Percentiles rank a stretch among this genome's conserved stretches.
These are phyloP conservation scores for Coffea humblotiana DNA, from an alignment of 305 asterid species.

Conservation along the genomic window DNA sequence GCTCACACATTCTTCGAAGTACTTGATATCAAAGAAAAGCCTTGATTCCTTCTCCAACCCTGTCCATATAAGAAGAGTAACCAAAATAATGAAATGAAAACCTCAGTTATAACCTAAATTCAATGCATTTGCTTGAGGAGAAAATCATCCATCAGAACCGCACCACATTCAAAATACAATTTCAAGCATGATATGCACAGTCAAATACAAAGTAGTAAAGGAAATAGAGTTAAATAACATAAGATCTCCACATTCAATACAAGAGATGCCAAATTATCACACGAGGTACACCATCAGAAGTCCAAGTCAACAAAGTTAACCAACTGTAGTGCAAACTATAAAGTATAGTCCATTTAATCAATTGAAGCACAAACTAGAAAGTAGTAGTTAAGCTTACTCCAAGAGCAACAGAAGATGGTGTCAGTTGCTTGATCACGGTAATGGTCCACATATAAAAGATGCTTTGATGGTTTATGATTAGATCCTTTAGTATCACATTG, in stretches of 20 bases:
- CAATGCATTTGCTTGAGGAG: neutral
- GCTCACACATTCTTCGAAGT: constrained; percentile 48
- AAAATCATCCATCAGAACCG: neutral
- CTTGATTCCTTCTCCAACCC: no score
- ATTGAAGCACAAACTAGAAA: neutral
- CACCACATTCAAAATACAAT: no score
- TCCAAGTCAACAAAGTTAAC: no score
- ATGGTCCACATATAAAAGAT: constrained; percentile 72
- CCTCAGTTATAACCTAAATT: no score
- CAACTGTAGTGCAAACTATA: neutral
- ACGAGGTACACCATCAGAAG: constrained; percentile 47
- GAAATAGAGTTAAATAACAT: neutral
- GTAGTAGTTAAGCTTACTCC: constrained; percentile 38
- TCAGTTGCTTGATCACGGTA: constrained; percentile 55
- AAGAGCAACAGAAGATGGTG: constrained; percentile 45
- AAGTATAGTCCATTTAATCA: neutral
- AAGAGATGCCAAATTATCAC: constrained; percentile 5
- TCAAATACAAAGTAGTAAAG: neutral
- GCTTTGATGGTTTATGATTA: constrained; percentile 62
- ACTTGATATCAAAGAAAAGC: no score
- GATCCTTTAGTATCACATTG: constrained; percentile 66
- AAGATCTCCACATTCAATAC: neutral
- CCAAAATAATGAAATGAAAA: no score
- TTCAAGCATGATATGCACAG: no score
- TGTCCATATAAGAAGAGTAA: no score